Evolutionary conservation across 2,329 filamentous ascomycete genomes (phyloP).

Genomic region (Pseudopithomyces chartarum): DNA sequence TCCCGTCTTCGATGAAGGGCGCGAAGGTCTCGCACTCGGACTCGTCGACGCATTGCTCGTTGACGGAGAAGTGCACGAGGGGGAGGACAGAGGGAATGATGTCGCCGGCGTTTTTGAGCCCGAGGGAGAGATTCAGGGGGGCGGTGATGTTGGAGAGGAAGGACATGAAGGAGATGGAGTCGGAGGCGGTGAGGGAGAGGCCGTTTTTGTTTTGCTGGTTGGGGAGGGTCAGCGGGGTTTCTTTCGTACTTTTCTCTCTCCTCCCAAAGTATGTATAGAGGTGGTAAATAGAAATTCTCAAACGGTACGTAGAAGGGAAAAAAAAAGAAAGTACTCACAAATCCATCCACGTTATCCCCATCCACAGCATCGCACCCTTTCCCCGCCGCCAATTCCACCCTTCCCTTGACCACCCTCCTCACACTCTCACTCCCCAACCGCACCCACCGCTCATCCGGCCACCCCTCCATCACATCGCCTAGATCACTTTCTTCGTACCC

Average conservation of each 20-base stretch:
- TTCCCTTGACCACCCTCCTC: conserved; percentile 65
- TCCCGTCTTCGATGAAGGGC: conserved; percentile 62
- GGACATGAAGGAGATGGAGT: conserved; percentile 63
- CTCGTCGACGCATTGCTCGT: conserved; percentile 70
- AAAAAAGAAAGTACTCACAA: conserved; percentile 47
- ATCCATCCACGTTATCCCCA: conserved; percentile 73
- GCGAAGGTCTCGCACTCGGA: conserved; percentile 64
- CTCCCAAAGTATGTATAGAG: not conserved
- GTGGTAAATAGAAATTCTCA: not conserved
- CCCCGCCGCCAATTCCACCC: conserved; percentile 62
- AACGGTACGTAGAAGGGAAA: not conserved
- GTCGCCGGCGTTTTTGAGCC: conserved; percentile 70
- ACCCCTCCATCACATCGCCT: conserved; percentile 64
- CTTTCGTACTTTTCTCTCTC: not conserved
- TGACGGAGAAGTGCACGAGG: conserved; percentile 68
- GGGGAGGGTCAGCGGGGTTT: not conserved
- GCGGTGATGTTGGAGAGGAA: conserved; percentile 64
- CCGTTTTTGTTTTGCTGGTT: conserved; percentile 63
- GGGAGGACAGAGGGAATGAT: conserved; percentile 60
- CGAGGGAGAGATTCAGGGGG: conserved; percentile 62
- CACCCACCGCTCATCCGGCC: conserved; percentile 71
- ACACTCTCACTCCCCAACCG: conserved; percentile 63
- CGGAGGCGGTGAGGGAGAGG: conserved; percentile 60
- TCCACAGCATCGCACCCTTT: conserved; percentile 74
- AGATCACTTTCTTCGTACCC: conserved; percentile 62